Evolutionary conservation across 2,329 filamentous ascomycete genomes (phyloP).

Genomic region (Fusarium hostae): DNA sequence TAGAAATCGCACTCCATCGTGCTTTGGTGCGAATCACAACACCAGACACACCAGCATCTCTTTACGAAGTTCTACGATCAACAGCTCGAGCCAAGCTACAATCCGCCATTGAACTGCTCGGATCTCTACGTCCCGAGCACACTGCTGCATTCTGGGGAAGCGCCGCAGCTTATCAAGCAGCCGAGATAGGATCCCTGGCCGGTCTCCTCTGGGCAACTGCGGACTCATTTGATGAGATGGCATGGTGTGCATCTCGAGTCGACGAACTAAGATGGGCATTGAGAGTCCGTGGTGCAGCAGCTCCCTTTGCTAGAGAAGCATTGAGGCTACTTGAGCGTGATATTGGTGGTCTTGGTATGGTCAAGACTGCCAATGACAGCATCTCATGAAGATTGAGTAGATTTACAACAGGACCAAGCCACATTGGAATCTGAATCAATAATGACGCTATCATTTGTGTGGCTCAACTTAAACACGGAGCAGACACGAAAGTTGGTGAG

Average conservation of each 20-base stretch:
- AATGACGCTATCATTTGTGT: slow-evolving; percentile 4
- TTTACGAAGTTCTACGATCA: slow-evolving; percentile 49
- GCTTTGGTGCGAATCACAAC: slow-evolving; percentile 59
- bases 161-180: slow-evolving; percentile 56
- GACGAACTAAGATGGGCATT: slow-evolving; percentile 56
- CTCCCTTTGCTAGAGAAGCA: slow-evolving; percentile 54
- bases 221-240: slow-evolving; percentile 51
- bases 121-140: slow-evolving; percentile 57
- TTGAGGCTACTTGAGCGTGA: slow-evolving; percentile 53
- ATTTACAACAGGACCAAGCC: background rate
- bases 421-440: background rate
- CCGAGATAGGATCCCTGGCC: slow-evolving; percentile 55
- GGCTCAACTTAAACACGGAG: slow-evolving; percentile 24
- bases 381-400: slow-evolving; percentile 3
- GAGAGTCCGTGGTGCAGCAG: slow-evolving; percentile 53
- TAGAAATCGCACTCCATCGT: slow-evolving; percentile 63
- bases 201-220: slow-evolving; percentile 56
- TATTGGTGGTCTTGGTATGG: slow-evolving; percentile 45
- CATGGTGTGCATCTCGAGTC: slow-evolving; percentile 53
- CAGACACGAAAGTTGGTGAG: slow-evolving; percentile 10
- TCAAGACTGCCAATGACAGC: slow-evolving; percentile 32
- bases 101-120: slow-evolving; percentile 54
- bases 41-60: slow-evolving; percentile 44
- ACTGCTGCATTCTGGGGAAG: slow-evolving; percentile 60
- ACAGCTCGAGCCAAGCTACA: slow-evolving; percentile 55